These are phyloP conservation scores for Cyclocybe aegerita DNA, from an alignment of 768 basidiomycete genomes.

Conservation along the genomic window DNA sequence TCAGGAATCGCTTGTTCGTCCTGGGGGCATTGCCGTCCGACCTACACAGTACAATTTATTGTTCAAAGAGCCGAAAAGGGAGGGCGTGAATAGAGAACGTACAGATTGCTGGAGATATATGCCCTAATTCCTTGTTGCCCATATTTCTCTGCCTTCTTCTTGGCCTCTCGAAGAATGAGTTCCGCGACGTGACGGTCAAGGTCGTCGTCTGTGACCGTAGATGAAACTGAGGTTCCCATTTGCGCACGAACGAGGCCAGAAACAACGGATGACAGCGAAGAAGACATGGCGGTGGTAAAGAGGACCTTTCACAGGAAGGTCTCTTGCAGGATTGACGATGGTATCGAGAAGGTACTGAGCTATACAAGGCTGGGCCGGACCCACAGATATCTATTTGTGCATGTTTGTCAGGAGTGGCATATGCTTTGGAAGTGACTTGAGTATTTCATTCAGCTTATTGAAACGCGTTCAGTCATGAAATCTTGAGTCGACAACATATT, in stretches of 20 bases:
- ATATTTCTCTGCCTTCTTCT: constrained; percentile 85
- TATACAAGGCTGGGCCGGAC: too few relatives aligned
- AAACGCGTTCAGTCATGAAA: background rate
- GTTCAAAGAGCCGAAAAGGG: background rate
- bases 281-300: constrained; percentile 25
- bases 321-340: too few relatives aligned
- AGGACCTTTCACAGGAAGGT: background rate
- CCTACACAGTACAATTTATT: constrained; percentile 30
- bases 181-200: constrained; percentile 92
- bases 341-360: too few relatives aligned
- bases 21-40: constrained; percentile 73
- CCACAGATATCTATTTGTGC: too few relatives aligned
- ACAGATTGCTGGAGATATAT: constrained; percentile 61
- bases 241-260: constrained; percentile 77
- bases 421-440: too few relatives aligned
- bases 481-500: too few relatives aligned
- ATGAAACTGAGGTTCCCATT: constrained; percentile 64
- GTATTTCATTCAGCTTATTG: background rate
- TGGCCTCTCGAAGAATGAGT: constrained; percentile 89
- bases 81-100: constrained; percentile 16
- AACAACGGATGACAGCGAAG: constrained; percentile 83
- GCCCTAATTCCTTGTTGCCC: constrained; percentile 75
- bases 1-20: constrained; percentile 80
- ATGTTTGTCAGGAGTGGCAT: too few relatives aligned
- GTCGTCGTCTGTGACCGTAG: constrained; percentile 72